These are phyloP conservation scores for Limnanthes douglasii DNA, from an alignment of 345 rosid genomes.

Conservation along the genomic window DNA sequence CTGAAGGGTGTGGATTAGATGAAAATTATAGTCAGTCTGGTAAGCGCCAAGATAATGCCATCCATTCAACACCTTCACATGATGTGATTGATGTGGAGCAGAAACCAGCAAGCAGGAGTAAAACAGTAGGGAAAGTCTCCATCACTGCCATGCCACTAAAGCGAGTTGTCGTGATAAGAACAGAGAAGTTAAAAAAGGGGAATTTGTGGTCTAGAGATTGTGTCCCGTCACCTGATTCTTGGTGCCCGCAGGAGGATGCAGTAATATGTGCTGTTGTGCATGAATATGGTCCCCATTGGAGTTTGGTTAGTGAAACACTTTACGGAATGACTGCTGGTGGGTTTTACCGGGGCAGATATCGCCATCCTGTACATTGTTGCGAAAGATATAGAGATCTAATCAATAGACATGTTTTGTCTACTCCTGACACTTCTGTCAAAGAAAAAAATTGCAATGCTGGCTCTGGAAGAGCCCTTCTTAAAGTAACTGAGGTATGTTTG, in stretches of 20 bases:
- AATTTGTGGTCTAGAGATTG: constrained; percentile 89
- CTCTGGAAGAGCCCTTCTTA: constrained; percentile 86
- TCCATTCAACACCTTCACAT: constrained; percentile 23
- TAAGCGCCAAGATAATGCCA: constrained; percentile 27
- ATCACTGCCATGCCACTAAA: constrained; percentile 75
- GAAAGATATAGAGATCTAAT: constrained; percentile 89
- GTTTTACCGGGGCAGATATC: constrained; percentile 78
- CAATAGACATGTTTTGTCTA: constrained; percentile 58
- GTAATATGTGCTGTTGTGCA: constrained; percentile 94
- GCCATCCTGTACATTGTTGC: constrained; percentile 87
- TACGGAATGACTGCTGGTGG: constrained; percentile 97
- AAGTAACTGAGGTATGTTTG: constrained; percentile 83
- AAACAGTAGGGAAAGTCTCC: constrained; percentile 60
- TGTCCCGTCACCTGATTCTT: constrained; percentile 81
- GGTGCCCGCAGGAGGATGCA: constrained; percentile 98
- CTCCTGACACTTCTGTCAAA: constrained; percentile 40
- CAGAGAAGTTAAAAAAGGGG: constrained; percentile 85
- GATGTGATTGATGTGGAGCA: constrained; percentile 40
- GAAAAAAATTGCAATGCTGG: constrained; percentile 50
- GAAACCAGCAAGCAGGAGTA: constrained; percentile 50
- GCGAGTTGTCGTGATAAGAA: constrained; percentile 65
- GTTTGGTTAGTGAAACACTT: constrained; percentile 59
- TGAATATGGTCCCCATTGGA: constrained; percentile 95
- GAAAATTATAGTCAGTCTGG: constrained; percentile 22
- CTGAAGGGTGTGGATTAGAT: constrained; percentile 28